These are phyloP conservation scores for Grifola frondosa DNA, from an alignment of 1,284 basidiomycete genomes.

Conservation along the genomic window DNA sequence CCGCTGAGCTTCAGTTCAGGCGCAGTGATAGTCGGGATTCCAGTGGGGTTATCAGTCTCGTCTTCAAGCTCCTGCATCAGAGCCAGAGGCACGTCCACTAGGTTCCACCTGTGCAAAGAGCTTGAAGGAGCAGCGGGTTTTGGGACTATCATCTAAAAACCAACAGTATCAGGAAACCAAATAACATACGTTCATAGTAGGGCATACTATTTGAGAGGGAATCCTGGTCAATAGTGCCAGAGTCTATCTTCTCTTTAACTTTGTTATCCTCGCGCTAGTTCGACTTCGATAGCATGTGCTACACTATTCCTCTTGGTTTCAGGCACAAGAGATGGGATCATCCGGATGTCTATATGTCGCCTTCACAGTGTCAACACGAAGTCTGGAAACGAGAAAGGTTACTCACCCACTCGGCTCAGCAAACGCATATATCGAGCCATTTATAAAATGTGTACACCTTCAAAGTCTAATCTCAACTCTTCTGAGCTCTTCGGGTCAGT, in stretches of 20 bases:
- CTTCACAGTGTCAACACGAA: constrained; percentile 32
- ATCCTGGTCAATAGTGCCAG: constrained; percentile 53
- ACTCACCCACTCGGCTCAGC: constrained; percentile 66
- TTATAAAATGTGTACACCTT: constrained; percentile 75
- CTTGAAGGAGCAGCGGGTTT: constrained; percentile 61
- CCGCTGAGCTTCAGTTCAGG: constrained; percentile 61
- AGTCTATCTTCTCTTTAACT: constrained; percentile 63
- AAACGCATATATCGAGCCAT: constrained; percentile 78
- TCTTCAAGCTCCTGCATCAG: constrained; percentile 68
- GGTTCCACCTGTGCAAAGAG: constrained; percentile 63
- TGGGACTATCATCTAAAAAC: constrained; percentile 45
- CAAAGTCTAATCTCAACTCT: constrained; percentile 67
- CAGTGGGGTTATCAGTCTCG: constrained; percentile 71
- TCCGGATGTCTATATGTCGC: constrained; percentile 62
- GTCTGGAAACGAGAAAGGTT: background rate
- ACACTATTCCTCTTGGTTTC: constrained; percentile 56
- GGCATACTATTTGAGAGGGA: constrained; percentile 14
- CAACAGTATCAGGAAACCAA: background rate
- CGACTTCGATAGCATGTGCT: constrained; percentile 61
- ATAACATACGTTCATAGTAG: background rate
- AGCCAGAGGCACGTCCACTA: constrained; percentile 45
- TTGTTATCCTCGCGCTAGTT: constrained; percentile 61
- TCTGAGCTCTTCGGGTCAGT: constrained; percentile 48
- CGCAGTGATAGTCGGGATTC: constrained; percentile 53
- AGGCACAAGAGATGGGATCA: constrained; percentile 66